These are phyloP conservation scores for Escallonia rubra DNA, from an alignment of 129 eudicot genomes.

Conservation along the genomic window DNA sequence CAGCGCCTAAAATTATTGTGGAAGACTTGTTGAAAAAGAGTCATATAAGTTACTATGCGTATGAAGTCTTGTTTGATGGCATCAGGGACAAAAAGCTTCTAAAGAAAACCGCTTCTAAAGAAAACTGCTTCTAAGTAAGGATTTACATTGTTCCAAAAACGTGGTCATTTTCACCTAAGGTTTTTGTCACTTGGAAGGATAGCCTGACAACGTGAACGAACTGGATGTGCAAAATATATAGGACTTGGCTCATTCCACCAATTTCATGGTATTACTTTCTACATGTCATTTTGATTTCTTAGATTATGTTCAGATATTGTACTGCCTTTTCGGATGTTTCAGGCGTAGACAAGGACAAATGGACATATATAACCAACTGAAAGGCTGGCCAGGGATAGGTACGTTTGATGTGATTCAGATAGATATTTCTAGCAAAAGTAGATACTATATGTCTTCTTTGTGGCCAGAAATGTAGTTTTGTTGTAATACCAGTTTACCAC, in stretches of 20 bases:
- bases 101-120: constrained; percentile 39
- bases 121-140: constrained; percentile 30
- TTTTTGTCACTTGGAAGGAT: background rate
- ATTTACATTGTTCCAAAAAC: constrained; percentile 5
- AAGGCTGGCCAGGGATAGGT: constrained; percentile 6
- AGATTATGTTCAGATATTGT: background rate
- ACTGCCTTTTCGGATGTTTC: constrained; percentile 8
- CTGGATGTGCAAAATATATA: too few species aligned
- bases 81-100: constrained; percentile 67
- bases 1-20: constrained; percentile 92
- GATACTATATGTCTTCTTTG: too few species aligned
- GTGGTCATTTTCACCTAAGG: background rate
- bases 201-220: too few species aligned
- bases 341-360: background rate
- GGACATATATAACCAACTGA: background rate
- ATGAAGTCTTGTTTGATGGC: constrained; percentile 84
- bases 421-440: background rate
- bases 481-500: too few species aligned
- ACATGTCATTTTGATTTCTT: too few species aligned
- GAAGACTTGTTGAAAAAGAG: constrained; percentile 79
- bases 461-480: too few species aligned
- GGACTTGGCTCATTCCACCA: too few species aligned
- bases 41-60: constrained; percentile 70
- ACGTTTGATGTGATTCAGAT: background rate
- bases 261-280: too few species aligned